Evolutionary conservation across 164 flowering plant species (phyloP), one percentile per base, ranked within the genome.

Genomic region (Platanus orientalis): DNA sequence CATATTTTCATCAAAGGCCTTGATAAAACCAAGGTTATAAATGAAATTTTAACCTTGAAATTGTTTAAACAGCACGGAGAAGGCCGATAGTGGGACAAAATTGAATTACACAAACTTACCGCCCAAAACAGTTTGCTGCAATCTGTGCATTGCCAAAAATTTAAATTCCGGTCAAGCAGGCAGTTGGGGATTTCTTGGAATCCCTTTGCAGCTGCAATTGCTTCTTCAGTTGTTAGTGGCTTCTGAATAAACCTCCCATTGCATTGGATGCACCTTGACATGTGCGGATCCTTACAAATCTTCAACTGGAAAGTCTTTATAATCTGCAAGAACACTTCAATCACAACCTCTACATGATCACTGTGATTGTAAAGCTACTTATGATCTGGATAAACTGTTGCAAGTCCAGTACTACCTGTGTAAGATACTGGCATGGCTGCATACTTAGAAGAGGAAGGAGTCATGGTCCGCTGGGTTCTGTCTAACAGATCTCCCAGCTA

Each of bases 191-290:
- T 94, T 80, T 75, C 76, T 78, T 94, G 99, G 70, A 94, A 89
- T 53, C 97, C 97, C 71, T 89, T 86, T 23, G 93, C 90, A 65
- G 96, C 97, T 78, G 84, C 88, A 57, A 89, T 68, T 29, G 97
- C 95, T 74, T 94, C 99, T 71, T 87, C 90, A 29, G 86, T 84
- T 53, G 92, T 65, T 23, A 94, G 65, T 0, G 96, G 96, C 75
- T 80, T 94, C 65, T 89, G 96, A 60, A 91, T 85, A 69, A 94
- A 94, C 62, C 73, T 79, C 30, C 96, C 97, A 63, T 94, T 94
- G 80, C 96, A 94, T 78, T 94, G 91, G 23, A 92, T 89, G 78
- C 99, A 94, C 72, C 96, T 89, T 44, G 96, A 91, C 99, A 94
- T 91, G 27, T 91, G 76, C 73, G 75, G 84, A 70, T 84, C 89